Evolutionary conservation across 2,329 filamentous ascomycete genomes (phyloP).

Genomic region (Plenodomus lindquistii): DNA sequence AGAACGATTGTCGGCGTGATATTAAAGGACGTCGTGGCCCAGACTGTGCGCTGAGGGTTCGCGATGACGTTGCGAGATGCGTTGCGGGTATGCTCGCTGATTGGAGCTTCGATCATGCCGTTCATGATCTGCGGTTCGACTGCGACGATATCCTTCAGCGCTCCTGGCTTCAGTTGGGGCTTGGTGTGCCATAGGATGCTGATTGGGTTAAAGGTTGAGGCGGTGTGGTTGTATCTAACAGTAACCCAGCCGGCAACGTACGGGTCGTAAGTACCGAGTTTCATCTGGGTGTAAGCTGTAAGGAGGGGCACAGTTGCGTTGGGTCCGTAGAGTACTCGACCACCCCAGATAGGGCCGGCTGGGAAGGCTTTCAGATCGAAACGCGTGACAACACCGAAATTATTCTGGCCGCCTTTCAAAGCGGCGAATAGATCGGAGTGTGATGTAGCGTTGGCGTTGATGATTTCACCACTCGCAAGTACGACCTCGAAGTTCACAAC

Average conservation of each 20-base stretch:
- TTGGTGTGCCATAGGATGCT: slow-evolving; percentile 31
- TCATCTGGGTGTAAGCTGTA: slow-evolving; percentile 25
- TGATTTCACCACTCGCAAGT: slow-evolving; percentile 43
- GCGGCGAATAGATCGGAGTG: slow-evolving; percentile 46
- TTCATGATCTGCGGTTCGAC: slow-evolving; percentile 20
- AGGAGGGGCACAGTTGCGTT: slow-evolving; percentile 17
- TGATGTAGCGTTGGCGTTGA: slow-evolving; percentile 42
- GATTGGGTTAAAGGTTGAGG: slow-evolving; percentile 15
- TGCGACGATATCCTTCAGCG: slow-evolving; percentile 15
- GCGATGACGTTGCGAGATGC: slow-evolving; percentile 18
- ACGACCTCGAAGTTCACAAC: slow-evolving; percentile 42
- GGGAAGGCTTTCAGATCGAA: slow-evolving; percentile 43
- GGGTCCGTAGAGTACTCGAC: slow-evolving; percentile 17
- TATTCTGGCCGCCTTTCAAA: slow-evolving; percentile 49
- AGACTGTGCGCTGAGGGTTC: slow-evolving; percentile 21
- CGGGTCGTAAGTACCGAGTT: slow-evolving; percentile 20
- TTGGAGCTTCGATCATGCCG: slow-evolving; percentile 17
- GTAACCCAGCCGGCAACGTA: slow-evolving; percentile 32
- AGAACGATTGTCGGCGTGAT: slow-evolving; percentile 21
- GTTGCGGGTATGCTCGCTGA: slow-evolving; percentile 26
- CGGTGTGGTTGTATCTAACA: slow-evolving; percentile 24
- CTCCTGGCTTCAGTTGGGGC: slow-evolving; percentile 18
- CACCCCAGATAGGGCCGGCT: slow-evolving; percentile 19
- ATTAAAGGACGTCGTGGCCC: slow-evolving; percentile 29
- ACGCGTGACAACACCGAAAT: slow-evolving; percentile 50